Percentiles rank a stretch among this genome's conserved stretches.
phyloP scores from a whole-genome alignment of 768 basidiomycete genomes.

The Mycena maculata region DNA sequence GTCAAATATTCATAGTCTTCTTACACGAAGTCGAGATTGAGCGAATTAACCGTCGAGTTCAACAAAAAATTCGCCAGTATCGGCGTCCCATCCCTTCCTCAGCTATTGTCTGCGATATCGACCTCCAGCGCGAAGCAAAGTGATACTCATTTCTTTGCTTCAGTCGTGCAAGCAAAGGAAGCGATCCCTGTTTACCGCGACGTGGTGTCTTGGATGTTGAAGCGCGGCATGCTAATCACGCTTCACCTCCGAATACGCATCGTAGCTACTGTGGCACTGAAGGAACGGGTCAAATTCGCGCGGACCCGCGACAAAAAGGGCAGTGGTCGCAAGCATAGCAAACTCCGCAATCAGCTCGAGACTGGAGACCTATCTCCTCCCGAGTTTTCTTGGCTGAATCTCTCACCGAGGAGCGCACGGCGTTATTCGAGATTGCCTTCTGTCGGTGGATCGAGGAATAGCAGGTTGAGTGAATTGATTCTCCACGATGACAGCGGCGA shows the following conservation, averaged over 20 bases:
- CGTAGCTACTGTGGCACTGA: slow-evolving; percentile 81
- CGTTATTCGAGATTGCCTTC: slow-evolving; percentile 57
- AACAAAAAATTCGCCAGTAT: slow-evolving; percentile 66
- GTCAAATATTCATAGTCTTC: slow-evolving; percentile 1
- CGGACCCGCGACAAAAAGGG: slow-evolving; percentile 47
- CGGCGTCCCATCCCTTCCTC: slow-evolving; percentile 75
- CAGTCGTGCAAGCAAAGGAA: slow-evolving; percentile 78
- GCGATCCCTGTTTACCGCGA: slow-evolving; percentile 78
- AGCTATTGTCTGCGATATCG: slow-evolving; percentile 81
- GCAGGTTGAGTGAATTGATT: slow-evolving; percentile 53
- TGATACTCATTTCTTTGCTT: slow-evolving; percentile 83
- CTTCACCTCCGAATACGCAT: slow-evolving; percentile 89
- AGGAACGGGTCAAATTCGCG: slow-evolving; percentile 68
- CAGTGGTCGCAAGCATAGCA: slow-evolving; percentile 29
- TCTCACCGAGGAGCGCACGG: slow-evolving; percentile 67
- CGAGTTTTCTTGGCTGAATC: slow-evolving; percentile 59
- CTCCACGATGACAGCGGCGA: slow-evolving; percentile 45
- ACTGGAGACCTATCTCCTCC: slow-evolving; percentile 35
- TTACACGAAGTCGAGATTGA: slow-evolving; percentile 52
- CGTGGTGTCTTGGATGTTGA: slow-evolving; percentile 92
- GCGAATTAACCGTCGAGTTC: slow-evolving; percentile 70
- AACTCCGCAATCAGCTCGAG: slow-evolving; percentile 36
- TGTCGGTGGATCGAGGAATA: slow-evolving; percentile 59
- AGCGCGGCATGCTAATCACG: slow-evolving; percentile 85
- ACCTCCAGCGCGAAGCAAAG: slow-evolving; percentile 70